phyloP scores from a whole-genome alignment of 2,329 filamentous ascomycete genomes.

The Ophiosphaerella narmari region DNA sequence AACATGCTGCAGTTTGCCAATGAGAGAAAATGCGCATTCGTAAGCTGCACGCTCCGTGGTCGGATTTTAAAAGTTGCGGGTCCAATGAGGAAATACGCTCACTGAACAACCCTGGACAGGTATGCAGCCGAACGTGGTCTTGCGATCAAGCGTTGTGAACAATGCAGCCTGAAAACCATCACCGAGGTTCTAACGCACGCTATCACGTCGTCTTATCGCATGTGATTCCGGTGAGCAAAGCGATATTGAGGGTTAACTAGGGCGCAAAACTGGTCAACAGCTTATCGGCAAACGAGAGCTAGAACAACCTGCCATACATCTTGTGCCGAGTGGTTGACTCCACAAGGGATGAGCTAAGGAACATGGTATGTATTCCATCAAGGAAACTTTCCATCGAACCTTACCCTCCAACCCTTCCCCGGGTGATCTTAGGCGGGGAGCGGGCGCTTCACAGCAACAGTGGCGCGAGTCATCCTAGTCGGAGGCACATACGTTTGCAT shows the following conservation, averaged over 20 bases:
- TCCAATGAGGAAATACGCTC: constrained; percentile 16
- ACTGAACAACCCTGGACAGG: constrained; percentile 11
- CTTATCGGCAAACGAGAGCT: constrained; percentile 4
- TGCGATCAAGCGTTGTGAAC: constrained; percentile 13
- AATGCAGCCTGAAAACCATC: constrained; percentile 13
- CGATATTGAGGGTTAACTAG: constrained; percentile 2
- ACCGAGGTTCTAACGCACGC: constrained; percentile 10
- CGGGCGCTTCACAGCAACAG: neutral
- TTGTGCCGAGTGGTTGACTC: constrained; percentile 15
- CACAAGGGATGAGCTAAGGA: constrained; percentile 2
- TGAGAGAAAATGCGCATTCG: constrained; percentile 11
- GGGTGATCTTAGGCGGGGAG: constrained; percentile 9
- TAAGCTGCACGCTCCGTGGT: constrained; percentile 18
- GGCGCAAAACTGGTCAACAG: constrained; percentile 9
- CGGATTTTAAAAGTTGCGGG: constrained; percentile 2
- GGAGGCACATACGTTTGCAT: constrained; percentile 9
- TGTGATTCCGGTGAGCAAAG: constrained; percentile 20
- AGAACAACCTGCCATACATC: constrained; percentile 10
- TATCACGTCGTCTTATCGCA: constrained; percentile 22
- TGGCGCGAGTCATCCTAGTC: constrained; percentile 7
- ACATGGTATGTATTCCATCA: neutral
- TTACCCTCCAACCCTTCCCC: constrained; percentile 3
- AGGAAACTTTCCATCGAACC: neutral
- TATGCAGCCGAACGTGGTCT: constrained; percentile 25
- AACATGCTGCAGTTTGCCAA: constrained; percentile 17